Percentiles rank a stretch among this genome's conserved stretches.
These are phyloP conservation scores for Xylaria sp. DNA, from an alignment of 2,329 filamentous ascomycete genomes.

Conservation along the genomic window DNA sequence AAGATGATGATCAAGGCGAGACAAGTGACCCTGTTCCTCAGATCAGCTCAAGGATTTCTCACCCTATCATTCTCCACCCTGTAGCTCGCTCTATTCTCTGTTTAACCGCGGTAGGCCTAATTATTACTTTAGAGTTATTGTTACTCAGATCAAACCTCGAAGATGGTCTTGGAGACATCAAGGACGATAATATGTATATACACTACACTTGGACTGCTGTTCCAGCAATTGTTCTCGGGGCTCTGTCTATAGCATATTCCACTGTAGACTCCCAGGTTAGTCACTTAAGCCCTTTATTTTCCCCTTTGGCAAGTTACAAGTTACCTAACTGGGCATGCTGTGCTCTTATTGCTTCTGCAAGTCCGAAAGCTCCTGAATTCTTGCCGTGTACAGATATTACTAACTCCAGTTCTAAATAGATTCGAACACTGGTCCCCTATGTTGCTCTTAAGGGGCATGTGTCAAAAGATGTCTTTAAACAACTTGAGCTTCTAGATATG, in stretches of 20 bases:
- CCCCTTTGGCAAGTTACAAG: too few species aligned
- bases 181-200: neutral
- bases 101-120: neutral
- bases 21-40: neutral
- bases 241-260: neutral
- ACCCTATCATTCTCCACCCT: conserved; percentile 11
- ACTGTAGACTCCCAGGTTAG: conserved; percentile 5
- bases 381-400: too few species aligned
- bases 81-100: neutral
- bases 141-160: conserved; percentile 1
- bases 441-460: neutral
- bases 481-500: conserved; percentile 19
- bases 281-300: too few species aligned
- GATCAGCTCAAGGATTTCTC: neutral
- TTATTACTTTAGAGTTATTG: neutral
- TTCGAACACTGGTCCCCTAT: neutral
- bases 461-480: neutral
- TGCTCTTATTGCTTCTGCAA: too few species aligned
- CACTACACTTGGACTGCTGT: conserved; percentile 16
- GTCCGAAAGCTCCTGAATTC: too few species aligned
- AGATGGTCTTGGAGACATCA: conserved; percentile 10
- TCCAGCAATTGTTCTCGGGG: conserved; percentile 11
- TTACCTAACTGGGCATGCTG: too few species aligned
- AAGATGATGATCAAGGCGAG: neutral
- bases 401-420: too few species aligned